These are phyloP conservation scores for Plasmodiophora brassicae DNA, from an alignment of 208 protist genomes.

Conservation along the genomic window DNA sequence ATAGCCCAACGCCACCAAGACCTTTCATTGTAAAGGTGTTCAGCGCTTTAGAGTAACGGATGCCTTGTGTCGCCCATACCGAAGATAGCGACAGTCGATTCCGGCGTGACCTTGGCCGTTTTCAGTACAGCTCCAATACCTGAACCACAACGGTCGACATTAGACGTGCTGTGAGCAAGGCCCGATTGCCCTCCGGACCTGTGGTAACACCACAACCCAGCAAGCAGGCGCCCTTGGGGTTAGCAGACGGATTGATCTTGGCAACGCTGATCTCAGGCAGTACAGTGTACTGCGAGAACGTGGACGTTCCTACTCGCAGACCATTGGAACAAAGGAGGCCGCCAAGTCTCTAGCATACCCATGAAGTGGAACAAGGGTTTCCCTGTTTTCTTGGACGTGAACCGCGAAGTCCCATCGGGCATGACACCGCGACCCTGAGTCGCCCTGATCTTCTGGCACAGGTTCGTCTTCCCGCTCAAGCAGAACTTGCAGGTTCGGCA, in stretches of 20 bases:
- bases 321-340: slow-evolving; percentile 28
- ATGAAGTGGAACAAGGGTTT: slow-evolving; percentile 75
- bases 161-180: no score
- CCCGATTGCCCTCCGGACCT: slow-evolving; percentile 59
- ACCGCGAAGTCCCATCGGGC: slow-evolving; percentile 74
- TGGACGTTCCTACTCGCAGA: slow-evolving; percentile 40
- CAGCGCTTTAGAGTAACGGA: no score
- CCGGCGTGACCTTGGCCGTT: not conserved
- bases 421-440: slow-evolving; percentile 77
- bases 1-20: slow-evolving; percentile 71
- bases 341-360: slow-evolving; percentile 56
- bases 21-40: no score
- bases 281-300: slow-evolving; percentile 74
- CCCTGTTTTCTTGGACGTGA: slow-evolving; percentile 64
- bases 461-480: slow-evolving; percentile 70
- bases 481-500: slow-evolving; percentile 78
- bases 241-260: slow-evolving; percentile 57
- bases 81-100: slow-evolving; percentile 62
- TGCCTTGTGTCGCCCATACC: no score
- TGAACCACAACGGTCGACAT: not conserved
- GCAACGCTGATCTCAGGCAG: slow-evolving; percentile 69
- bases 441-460: slow-evolving; percentile 68
- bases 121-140: not conserved
- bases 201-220: slow-evolving; percentile 69
- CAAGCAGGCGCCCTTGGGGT: slow-evolving; percentile 58